Base-by-base conservation (phyloP, 2,329 filamentous ascomycete genomes). In the Aureobasidium lini region DNA sequence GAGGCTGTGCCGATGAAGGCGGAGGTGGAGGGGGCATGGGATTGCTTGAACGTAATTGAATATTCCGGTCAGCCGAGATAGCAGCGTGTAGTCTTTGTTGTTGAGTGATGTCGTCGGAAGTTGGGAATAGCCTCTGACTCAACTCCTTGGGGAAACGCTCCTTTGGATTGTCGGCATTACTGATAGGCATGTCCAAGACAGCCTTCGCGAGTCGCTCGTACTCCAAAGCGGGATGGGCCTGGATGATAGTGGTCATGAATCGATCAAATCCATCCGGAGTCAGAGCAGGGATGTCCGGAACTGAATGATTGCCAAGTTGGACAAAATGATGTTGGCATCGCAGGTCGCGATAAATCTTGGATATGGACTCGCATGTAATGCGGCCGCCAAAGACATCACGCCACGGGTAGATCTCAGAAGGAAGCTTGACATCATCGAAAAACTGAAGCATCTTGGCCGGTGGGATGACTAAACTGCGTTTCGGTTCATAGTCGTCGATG, bases 141-240 rank as follows among this genome's bases (percentile, higher is more conserved):
- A 95, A 79, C 65, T 91, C 86, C 64, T 89, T 90, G 0, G 90
- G 91, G 58, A 95, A 86, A 2, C 88, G 79, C 71, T 92, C 88
- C 10, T 81, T 84, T 63, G 79, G 82, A 49, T 87, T 81, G 58
- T 80, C 77, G 0, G 84, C 79, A 58, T 86, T 84, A 66, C 71
- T 84, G 65, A 95, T 87, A 0, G 89, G 87, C 72, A 92, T 83
- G 46, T 86, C 81, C 3, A 84, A 71, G 3, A 92, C 82, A 23
- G 90, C 83, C 60, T 81, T 84, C 44, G 84, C 78, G 4, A 96
- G 76, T 9, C 91, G 83, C 43, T 81, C 79, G 60, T 84, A 86
- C 71, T 95, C 90, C 48, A 83, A 79, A 42, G 90, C 85, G 0
- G 91, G 91, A 64, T 90, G 85, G 1, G 89, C 88, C 63, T 84